A percentile compares a stretch with the other conserved stretches of the same genome.
Conservation (phyloP, 1,284 basidiomycete species). For the Tylopilus sp. region DNA sequence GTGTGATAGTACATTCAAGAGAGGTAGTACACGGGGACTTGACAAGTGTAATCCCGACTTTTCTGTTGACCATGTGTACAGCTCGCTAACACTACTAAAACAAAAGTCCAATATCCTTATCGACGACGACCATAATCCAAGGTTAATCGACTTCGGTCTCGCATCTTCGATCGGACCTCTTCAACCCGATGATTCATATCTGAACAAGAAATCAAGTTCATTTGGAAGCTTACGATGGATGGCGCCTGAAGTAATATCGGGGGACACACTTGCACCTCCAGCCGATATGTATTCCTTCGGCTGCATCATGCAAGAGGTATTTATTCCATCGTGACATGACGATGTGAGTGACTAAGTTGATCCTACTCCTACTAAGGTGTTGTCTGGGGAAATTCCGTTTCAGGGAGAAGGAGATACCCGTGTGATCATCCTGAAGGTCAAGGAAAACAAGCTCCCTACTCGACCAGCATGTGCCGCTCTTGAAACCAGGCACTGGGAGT, state of each 20-base stretch:
- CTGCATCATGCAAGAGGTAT: conserved; percentile 12
- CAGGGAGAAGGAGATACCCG: background rate
- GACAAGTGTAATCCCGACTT: conserved; percentile 4
- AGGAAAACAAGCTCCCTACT: conserved; percentile 2
- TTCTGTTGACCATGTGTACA: too few relatives aligned
- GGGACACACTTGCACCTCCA: background rate
- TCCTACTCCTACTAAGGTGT: too few relatives aligned
- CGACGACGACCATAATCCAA: conserved; percentile 5
- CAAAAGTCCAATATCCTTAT: conserved; percentile 7
- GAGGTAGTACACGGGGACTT: conserved; percentile 8
- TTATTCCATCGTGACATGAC: too few relatives aligned
- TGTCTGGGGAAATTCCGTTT: conserved; percentile 11
- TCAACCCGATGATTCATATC: conserved; percentile 2
- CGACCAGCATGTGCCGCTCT: conserved; percentile 4
- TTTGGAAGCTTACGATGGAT: conserved; percentile 11
- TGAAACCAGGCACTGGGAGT: conserved; percentile 6
- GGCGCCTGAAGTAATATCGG: conserved; percentile 7
- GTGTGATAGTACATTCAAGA: conserved; percentile 5
- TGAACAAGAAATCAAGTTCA: conserved; percentile 2
- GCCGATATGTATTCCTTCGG: conserved; percentile 11
- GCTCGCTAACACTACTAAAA: background rate
- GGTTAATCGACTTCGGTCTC: conserved; percentile 13
- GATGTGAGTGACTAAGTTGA: too few relatives aligned
- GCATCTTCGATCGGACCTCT: conserved; percentile 11
- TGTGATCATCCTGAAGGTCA: conserved; percentile 4